These are phyloP conservation scores for Tetramitus jugosus DNA, from an alignment of 208 protist genomes.

Conservation along the genomic window DNA sequence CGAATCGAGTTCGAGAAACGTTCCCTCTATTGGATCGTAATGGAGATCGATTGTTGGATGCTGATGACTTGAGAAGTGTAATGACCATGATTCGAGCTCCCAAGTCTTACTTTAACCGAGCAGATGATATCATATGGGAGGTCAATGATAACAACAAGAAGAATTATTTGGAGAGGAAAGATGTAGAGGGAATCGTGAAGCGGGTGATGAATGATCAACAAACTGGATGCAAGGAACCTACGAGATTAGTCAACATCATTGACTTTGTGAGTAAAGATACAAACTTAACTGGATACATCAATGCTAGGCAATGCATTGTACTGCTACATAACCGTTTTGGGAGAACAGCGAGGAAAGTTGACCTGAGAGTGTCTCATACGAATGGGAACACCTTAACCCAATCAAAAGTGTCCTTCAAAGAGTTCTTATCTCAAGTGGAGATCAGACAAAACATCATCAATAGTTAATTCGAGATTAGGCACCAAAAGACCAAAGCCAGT, in stretches of 20 bases:
- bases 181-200: not conserved
- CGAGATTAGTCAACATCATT: not conserved
- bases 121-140: not conserved
- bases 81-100: not conserved
- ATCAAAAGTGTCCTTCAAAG: not conserved
- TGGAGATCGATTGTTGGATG: not conserved
- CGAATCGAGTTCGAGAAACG: not conserved
- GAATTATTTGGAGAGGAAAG: not conserved
- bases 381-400: not conserved
- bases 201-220: not conserved
- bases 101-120: not conserved
- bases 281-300: constrained; percentile 1
- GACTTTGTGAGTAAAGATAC: constrained; percentile 16
- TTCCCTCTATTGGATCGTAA: not conserved
- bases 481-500: too few relatives aligned
- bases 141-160: not conserved
- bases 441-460: not conserved
- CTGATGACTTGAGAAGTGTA: not conserved
- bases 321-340: constrained; percentile 16
- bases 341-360: not conserved
- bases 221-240: not conserved
- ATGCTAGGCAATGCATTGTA: constrained; percentile 17
- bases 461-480: too few relatives aligned
- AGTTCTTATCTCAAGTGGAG: not conserved
- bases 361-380: not conserved